Conservation (phyloP, 805 yeast species). For the Starmerella sirachaensis region DNA sequence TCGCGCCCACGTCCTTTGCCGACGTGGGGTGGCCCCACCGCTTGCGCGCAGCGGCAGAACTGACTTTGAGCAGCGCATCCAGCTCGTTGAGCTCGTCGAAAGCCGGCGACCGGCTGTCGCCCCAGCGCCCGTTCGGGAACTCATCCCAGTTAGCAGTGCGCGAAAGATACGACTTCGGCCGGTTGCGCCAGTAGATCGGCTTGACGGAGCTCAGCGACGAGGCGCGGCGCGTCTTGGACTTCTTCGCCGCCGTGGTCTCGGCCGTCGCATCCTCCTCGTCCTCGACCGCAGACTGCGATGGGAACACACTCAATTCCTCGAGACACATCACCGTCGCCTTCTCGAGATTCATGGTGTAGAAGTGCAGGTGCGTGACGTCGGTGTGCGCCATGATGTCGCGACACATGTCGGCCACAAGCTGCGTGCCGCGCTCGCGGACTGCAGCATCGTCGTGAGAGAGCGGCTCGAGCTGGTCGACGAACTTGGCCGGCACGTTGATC, state of each 20-base stretch:
- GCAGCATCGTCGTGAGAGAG: slow-evolving; percentile 80
- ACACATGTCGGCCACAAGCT: slow-evolving; percentile 77
- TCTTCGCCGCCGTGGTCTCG: slow-evolving; percentile 5
- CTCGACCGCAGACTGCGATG: slow-evolving; percentile 13
- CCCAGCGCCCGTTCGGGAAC: slow-evolving; percentile 98
- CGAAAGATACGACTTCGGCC: slow-evolving; percentile 78
- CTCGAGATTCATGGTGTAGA: slow-evolving; percentile 96
- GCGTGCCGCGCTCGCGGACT: slow-evolving; percentile 77
- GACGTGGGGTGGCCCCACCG: slow-evolving; percentile 77
- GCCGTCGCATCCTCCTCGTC: slow-evolving; percentile 19
- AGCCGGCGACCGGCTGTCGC: slow-evolving; percentile 95
- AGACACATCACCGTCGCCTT: slow-evolving; percentile 79
- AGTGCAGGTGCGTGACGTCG: slow-evolving; percentile 71
- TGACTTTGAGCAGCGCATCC: slow-evolving; percentile 69
- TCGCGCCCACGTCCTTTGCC: slow-evolving; percentile 45
- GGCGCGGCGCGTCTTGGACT: slow-evolving; percentile 34
- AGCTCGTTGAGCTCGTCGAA: slow-evolving; percentile 79
- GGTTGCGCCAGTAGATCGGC: slow-evolving; percentile 92
- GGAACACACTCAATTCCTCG: slow-evolving; percentile 50
- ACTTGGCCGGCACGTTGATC: slow-evolving; percentile 63
- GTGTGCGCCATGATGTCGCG: slow-evolving; percentile 49
- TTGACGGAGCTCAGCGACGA: slow-evolving; percentile 37
- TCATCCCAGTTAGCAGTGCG: slow-evolving; percentile 95
- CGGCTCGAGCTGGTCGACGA: slow-evolving; percentile 59
- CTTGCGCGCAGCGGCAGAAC: slow-evolving; percentile 60